Conservation (phyloP, 2,329 filamentous ascomycete species). For the Pseudogymnoascus sp. region DNA sequence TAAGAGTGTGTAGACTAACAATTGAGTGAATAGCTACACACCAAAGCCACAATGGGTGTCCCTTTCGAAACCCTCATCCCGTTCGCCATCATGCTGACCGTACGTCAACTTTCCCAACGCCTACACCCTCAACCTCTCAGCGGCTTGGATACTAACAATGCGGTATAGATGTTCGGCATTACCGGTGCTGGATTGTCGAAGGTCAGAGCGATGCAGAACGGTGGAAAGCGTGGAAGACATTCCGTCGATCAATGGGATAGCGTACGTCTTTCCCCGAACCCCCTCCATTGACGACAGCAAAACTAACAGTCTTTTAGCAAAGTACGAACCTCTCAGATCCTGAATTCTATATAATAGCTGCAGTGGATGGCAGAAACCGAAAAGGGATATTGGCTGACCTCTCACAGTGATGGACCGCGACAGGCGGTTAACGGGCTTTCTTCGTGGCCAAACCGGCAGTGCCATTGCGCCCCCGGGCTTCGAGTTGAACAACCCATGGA, state of each 20-base stretch:
- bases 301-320: conserved; percentile 28
- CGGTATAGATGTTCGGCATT: conserved; percentile 34
- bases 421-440: conserved; percentile 32
- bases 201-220: conserved; percentile 33
- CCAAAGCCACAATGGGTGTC: conserved; percentile 31
- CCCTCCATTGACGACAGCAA: conserved; percentile 11
- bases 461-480: conserved; percentile 32
- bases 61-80: conserved; percentile 36
- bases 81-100: conserved; percentile 34
- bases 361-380: conserved; percentile 13
- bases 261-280: conserved; percentile 23
- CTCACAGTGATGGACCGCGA: conserved; percentile 36
- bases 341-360: conserved; percentile 11
- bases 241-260: conserved; percentile 36
- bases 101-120: conserved; percentile 21
- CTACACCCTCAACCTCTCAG: neutral
- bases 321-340: conserved; percentile 21
- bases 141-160: conserved; percentile 16
- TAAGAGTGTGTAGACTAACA: neutral
- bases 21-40: conserved; percentile 5
- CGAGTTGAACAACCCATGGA: conserved; percentile 37
- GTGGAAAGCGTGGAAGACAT: conserved; percentile 33
- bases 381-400: neutral
- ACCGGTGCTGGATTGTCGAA: conserved; percentile 33
- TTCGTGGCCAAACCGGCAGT: conserved; percentile 34